Evolutionary conservation across 768 basidiomycete species (phyloP), one percentile per base, ranked within the genome.

Genomic region (Pleurotus eryngii): DNA sequence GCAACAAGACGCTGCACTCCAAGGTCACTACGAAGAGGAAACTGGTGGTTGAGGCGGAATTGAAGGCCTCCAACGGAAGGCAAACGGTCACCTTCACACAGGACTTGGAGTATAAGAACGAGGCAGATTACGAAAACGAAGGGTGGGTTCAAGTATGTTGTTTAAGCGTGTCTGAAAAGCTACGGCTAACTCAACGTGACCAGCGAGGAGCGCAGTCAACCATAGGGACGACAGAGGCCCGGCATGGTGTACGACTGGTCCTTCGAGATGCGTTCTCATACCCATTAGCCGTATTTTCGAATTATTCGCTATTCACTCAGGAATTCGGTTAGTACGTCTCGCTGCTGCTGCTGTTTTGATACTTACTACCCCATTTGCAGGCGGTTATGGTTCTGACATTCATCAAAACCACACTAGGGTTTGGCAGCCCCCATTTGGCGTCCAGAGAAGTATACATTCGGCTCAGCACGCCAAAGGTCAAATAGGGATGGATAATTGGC

Each of bases 251-350:
- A 2, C 66, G 72, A 4, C 58, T 72, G 15, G 63, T 69, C 1
- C 64, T 85, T 15, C 56, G 70, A n/a, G 85, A 87, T 65, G 63
- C 70, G 11, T 85, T 86, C 66, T 68, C 68, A 5, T 87, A 80
- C 59, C 85, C 86, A 0, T 56, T 86, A 22, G 56, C 49, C 14
- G 62, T 71, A 1, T 69, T 68, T 51, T 71, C 70, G 35, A 71
- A 71, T 57, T 71, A 71, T 55, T 67, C 67, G 5, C 63, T 67
- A 9, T 71, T 63, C 57, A 61, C 57, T 18, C 58, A 61, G 39
- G 59, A 67, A 49, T 68, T 65, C 37, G 69, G 70, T 69, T 46
- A 53, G 17, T 58, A n/a, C 7, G 4, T 3, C 53, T 5, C 2
- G 40, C 17, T 2, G 48, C 38, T 20, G 11, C 5, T 14, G 30